phyloP scores from a whole-genome alignment of 2,329 filamentous ascomycete species.

The Sphaerostilbella broomeana region DNA sequence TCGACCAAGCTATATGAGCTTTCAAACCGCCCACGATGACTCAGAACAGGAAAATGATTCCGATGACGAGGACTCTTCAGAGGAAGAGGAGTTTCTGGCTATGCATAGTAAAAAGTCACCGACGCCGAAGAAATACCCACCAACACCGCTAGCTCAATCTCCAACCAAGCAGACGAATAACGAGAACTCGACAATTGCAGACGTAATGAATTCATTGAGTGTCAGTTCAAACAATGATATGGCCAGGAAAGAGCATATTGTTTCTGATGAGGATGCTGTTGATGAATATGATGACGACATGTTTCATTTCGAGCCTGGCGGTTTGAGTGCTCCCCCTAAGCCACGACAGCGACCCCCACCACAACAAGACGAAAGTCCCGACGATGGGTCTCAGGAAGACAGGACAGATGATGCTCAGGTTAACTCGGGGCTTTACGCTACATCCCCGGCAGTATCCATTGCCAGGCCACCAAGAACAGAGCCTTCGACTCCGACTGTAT shows the following conservation, averaged over 20 bases:
- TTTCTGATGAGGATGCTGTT: neutral
- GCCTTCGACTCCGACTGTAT: slow-evolving; percentile 26
- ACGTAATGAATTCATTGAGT: neutral
- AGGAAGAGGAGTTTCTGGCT: slow-evolving; percentile 28
- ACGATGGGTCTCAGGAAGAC: slow-evolving; percentile 18
- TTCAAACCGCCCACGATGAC: slow-evolving; percentile 8
- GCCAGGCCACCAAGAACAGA: slow-evolving; percentile 23
- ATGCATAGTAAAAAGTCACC: slow-evolving; percentile 32
- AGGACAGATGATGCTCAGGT: neutral
- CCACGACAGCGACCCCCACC: slow-evolving; percentile 20
- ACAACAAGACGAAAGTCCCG: slow-evolving; percentile 30
- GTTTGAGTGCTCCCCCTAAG: slow-evolving; percentile 25
- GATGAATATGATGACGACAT: slow-evolving; percentile 32
- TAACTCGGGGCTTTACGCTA: slow-evolving; percentile 30
- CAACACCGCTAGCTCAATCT: neutral
- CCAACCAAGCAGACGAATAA: slow-evolving; percentile 3
- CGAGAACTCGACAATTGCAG: neutral
- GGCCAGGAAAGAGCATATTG: neutral
- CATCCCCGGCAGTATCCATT: slow-evolving; percentile 40
- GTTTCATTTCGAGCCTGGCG: slow-evolving; percentile 40
- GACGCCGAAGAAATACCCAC: slow-evolving; percentile 2
- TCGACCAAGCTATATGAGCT: neutral
- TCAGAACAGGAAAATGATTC: slow-evolving; percentile 29
- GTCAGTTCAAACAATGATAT: neutral
- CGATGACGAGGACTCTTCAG: slow-evolving; percentile 29